Evolutionary conservation across 2,329 filamentous ascomycete genomes (phyloP).

Genomic region (Xylariaceae sp.): DNA sequence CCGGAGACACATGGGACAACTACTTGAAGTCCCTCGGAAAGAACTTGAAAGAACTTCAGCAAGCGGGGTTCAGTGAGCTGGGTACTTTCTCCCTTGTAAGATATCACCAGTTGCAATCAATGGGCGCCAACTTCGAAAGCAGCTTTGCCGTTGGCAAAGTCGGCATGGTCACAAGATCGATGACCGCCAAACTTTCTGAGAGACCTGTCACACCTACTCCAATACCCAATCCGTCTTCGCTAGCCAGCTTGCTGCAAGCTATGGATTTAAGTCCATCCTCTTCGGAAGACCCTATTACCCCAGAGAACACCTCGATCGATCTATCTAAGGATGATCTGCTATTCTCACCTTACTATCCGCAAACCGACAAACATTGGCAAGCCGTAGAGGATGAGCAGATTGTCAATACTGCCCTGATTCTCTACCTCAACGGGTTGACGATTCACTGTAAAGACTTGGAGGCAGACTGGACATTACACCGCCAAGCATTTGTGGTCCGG

Average conservation of each 20-base stretch:
- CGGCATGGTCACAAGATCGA: not conserved
- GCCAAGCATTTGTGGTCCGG: not conserved
- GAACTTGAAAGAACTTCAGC: not conserved
- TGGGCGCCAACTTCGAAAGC: not conserved
- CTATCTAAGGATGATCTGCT: not conserved
- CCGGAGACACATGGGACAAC: no score
- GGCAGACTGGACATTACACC: not conserved
- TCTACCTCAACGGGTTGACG: not conserved
- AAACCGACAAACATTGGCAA: not conserved
- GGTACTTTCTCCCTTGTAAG: not conserved
- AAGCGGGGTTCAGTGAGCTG: not conserved
- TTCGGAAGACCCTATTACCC: not conserved
- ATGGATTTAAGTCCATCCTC: not conserved
- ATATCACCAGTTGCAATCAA: not conserved
- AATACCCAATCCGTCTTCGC: not conserved
- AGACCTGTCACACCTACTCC: not conserved
- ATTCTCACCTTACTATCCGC: not conserved
- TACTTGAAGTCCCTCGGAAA: not conserved
- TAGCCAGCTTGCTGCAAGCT: not conserved
- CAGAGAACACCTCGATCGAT: not conserved
- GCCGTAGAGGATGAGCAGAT: not conserved
- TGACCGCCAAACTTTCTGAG: not conserved
- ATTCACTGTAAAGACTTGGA: not conserved
- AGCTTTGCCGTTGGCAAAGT: not conserved
- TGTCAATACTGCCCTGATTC: conserved; percentile 1